Evolutionary conservation across 495 filamentous ascomycete genomes (phyloP), one percentile per base, ranked within the genome.

Genomic region (Xylaria nigripes): DNA sequence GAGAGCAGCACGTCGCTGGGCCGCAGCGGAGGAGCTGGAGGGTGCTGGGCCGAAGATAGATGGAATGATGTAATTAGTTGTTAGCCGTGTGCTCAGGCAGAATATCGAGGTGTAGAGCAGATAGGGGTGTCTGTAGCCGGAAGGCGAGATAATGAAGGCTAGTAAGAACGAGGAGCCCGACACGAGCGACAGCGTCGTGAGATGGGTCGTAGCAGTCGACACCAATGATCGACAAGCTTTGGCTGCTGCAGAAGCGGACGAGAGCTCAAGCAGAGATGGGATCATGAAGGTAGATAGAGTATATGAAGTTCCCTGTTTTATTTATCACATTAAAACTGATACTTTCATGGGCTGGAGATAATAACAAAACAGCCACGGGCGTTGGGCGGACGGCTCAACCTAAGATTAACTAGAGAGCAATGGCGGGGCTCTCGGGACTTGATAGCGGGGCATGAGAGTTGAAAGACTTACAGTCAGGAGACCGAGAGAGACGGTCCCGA

Each of bases 401-500:
- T 6, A 18, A 13, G 42, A 8, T 19, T 52, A 29, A 29, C 9
- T 36, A 45, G 43, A 46, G 30, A 23, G 44, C 45, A 38, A 48
- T 45, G 41, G 46, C 58, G 50, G 53, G 57, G 64, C 36, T 40
- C 29, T 41, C 7, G 51, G 38, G 18, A 22, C 15, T 9, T 45
- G 43, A 46, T 18, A 9, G 58, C 60, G 59, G 59, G 57, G 57
- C 56, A 56, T 46, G 54, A 60, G 47, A 52, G 23, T 41, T 32
- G 30, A 42, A 23, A 25, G 45, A 72, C 80, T 62, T 81, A 94
- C 89, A 23, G 90, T 96, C 66, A 95, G 69, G 19, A 96, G 78
- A 53, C 90, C 90, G 27, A 96, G 77, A 47, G 84, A 89, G 52
- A 95, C 79, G 23, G 89, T 90, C 61, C 90, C 90, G 53, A 95